Percentiles rank a stretch among this genome's conserved stretches.
These are phyloP conservation scores for Calocybe gangraenosa DNA, from an alignment of 768 basidiomycete genomes.

Conservation along the genomic window DNA sequence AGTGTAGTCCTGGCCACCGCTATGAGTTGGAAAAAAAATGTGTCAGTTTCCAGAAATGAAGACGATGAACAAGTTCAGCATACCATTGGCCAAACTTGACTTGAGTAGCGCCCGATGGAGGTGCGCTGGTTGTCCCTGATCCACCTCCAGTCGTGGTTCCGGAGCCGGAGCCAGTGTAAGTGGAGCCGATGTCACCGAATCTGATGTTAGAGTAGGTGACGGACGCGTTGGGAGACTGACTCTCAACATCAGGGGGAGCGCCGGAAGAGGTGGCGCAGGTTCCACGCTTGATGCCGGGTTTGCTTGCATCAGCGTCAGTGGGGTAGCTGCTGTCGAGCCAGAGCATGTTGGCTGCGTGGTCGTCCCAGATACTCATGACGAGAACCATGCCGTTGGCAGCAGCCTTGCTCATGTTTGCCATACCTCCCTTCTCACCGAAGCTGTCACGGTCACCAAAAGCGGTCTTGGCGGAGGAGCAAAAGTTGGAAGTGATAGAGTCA, in stretches of 20 bases:
- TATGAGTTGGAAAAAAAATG: conserved; percentile 6
- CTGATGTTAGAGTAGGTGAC: conserved; percentile 55
- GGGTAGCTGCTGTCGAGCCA: conserved; percentile 56
- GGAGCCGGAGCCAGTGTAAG: conserved; percentile 9
- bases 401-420: conserved; percentile 30
- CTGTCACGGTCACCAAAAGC: conserved; percentile 43
- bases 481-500: conserved; percentile 45
- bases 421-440: conserved; percentile 40
- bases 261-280: conserved; percentile 47
- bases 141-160: conserved; percentile 16
- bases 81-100: conserved; percentile 34
- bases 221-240: conserved; percentile 30
- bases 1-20: conserved; percentile 25
- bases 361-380: conserved; percentile 51
- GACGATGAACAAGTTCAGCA: conserved; percentile 8
- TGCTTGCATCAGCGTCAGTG: conserved; percentile 25
- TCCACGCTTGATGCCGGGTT: conserved; percentile 45
- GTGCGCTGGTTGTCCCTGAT: conserved; percentile 10
- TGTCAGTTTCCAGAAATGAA: neutral
- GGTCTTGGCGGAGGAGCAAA: conserved; percentile 44
- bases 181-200: conserved; percentile 39
- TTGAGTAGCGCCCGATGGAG: conserved; percentile 24
- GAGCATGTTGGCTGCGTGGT: conserved; percentile 51
- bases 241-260: conserved; percentile 40
- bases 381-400: conserved; percentile 43